Evolutionary conservation across 108 stramenopile species (phyloP).

Genomic region (Schizochytrium sp.): DNA sequence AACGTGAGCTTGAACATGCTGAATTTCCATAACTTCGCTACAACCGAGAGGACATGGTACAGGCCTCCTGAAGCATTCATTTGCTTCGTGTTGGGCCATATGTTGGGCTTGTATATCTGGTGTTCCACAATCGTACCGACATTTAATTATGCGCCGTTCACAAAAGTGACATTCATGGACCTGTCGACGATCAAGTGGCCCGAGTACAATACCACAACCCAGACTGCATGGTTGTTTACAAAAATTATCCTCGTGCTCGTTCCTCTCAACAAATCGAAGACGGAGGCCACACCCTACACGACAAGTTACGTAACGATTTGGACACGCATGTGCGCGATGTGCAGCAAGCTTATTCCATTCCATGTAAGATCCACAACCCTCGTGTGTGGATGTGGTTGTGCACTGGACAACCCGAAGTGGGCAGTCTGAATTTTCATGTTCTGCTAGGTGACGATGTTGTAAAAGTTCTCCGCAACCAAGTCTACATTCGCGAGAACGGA

Average conservation of each 20-base stretch:
- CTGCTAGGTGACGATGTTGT: background rate
- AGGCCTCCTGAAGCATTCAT: background rate
- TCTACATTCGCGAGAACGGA: background rate
- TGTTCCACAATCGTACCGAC: slow-evolving; percentile 10
- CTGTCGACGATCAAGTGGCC: slow-evolving; percentile 31
- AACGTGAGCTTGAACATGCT: background rate
- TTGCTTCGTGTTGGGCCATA: background rate
- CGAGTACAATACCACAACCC: slow-evolving; percentile 11
- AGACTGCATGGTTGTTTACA: slow-evolving; percentile 27
- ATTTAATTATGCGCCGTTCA: background rate
- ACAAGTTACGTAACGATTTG: slow-evolving; percentile 9
- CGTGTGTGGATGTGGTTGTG: background rate
- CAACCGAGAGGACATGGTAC: slow-evolving; percentile 1
- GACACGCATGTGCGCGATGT: slow-evolving; percentile 22
- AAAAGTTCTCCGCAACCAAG: slow-evolving; percentile 14
- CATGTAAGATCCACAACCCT: slow-evolving; percentile 39
- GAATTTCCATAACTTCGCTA: background rate
- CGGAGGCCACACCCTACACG: slow-evolving; percentile 37
- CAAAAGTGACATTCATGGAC: slow-evolving; percentile 51
- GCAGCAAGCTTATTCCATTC: slow-evolving; percentile 23
- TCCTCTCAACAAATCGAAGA: slow-evolving; percentile 5
- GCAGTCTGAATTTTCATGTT: slow-evolving; percentile 33
- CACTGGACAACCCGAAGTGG: slow-evolving; percentile 7
- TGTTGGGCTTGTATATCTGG: background rate
- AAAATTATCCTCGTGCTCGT: slow-evolving; percentile 21